Percentiles rank a stretch among this genome's conserved stretches.
phyloP scores from a whole-genome alignment of 495 filamentous ascomycete species.

The Aspergillus affinis region DNA sequence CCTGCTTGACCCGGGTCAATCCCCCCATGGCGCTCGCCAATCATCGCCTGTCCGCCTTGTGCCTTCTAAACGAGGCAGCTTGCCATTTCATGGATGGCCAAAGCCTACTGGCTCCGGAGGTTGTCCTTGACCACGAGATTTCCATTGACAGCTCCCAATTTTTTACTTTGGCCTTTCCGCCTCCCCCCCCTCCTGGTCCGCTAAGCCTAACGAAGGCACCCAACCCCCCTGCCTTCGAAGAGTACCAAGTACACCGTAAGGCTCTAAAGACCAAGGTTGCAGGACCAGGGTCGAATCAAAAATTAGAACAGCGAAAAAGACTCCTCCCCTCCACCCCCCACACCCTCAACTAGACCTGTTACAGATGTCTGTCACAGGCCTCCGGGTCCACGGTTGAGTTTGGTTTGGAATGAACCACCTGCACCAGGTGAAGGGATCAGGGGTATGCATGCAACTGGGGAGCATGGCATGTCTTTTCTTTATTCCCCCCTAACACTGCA shows the following conservation, averaged over 20 bases:
- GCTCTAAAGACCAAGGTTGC: not conserved
- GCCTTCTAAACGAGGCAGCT: conserved; percentile 4
- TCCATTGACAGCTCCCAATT: not conserved
- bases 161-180: not conserved
- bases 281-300: not conserved
- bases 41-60: no score
- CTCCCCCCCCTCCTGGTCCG: not conserved
- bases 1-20: not conserved
- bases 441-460: conserved; percentile 7
- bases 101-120: no score
- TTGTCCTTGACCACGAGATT: no score
- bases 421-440: conserved; percentile 14
- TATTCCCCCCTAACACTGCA: not conserved
- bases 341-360: conserved; percentile 17
- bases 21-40: no score
- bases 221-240: no score
- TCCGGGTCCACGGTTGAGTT: conserved; percentile 18
- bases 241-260: not conserved
- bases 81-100: not conserved
- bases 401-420: conserved; percentile 14
- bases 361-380: conserved; percentile 20
- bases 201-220: not conserved
- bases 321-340: conserved; percentile 5
- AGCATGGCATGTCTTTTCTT: not conserved
- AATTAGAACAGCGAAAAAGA: not conserved